These are phyloP conservation scores for Leccinum angustisporum DNA, from an alignment of 1,284 basidiomycete species.

Conservation along the genomic window DNA sequence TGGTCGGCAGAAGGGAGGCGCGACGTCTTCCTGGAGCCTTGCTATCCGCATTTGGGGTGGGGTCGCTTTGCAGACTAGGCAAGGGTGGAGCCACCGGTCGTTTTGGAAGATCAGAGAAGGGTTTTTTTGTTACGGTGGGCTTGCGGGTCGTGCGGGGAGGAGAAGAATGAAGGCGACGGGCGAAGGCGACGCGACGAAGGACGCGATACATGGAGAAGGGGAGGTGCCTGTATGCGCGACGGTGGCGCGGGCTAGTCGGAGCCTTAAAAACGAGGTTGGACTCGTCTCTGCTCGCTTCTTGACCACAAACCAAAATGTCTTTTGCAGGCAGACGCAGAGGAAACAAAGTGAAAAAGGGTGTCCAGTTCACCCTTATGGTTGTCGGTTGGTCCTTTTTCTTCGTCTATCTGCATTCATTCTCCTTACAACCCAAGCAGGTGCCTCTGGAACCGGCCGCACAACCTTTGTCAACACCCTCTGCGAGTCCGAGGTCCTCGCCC, in stretches of 20 bases:
- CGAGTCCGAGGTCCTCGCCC: conserved; percentile 85
- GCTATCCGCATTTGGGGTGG: background rate
- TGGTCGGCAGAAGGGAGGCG: conserved; percentile 1
- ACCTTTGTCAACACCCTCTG: conserved; percentile 99
- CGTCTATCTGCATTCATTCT: background rate
- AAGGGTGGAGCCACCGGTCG: conserved; percentile 21
- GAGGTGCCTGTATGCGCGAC: conserved; percentile 29
- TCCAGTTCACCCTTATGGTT: conserved; percentile 95
- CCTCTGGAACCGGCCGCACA: conserved; percentile 93
- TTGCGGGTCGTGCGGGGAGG: background rate
- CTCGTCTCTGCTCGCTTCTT: conserved; percentile 28
- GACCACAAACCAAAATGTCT: conserved; percentile 59
- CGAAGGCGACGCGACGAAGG: conserved; percentile 20
- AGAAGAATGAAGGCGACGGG: conserved; percentile 16
- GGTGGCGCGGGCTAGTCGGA: conserved; percentile 36
- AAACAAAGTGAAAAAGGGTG: conserved; percentile 97
- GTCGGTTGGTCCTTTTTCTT: conserved; percentile 62
- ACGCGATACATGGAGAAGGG: conserved; percentile 8
- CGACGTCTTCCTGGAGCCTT: conserved; percentile 5
- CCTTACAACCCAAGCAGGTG: conserved; percentile 54
- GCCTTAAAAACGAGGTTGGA: conserved; percentile 41
- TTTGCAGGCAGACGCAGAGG: conserved; percentile 84
- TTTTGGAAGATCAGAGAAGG: conserved; percentile 56
- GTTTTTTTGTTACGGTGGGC: conserved; percentile 47
- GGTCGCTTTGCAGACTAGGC: conserved; percentile 1